These are phyloP conservation scores for Penicillium samsonianum DNA, from an alignment of 495 filamentous ascomycete species.

Conservation along the genomic window DNA sequence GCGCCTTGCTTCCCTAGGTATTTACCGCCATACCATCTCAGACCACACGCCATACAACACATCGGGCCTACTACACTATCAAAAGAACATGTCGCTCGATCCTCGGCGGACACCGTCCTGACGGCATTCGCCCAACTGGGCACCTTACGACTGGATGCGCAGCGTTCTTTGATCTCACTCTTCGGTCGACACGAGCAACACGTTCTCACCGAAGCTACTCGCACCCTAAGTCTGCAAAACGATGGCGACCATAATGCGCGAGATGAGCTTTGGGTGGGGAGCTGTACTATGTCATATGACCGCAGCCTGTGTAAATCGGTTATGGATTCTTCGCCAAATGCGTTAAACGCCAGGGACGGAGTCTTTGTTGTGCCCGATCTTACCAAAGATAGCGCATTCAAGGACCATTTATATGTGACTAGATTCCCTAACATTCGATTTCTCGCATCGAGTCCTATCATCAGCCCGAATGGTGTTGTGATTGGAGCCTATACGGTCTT, in stretches of 20 bases:
- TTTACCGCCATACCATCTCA: conserved; percentile 22
- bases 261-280: conserved; percentile 44
- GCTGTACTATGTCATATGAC: conserved; percentile 42
- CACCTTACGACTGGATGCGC: conserved; percentile 50
- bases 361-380: conserved; percentile 23
- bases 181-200: conserved; percentile 57
- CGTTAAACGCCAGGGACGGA: conserved; percentile 16
- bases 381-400: conserved; percentile 30
- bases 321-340: conserved; percentile 21
- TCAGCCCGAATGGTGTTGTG: conserved; percentile 18
- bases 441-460: conserved; percentile 40
- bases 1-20: conserved; percentile 16
- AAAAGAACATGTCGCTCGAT: conserved; percentile 11
- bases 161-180: conserved; percentile 57
- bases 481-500: conserved; percentile 22
- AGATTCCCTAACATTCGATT: conserved; percentile 52
- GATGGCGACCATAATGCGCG: conserved; percentile 32
- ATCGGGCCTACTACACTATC: conserved; percentile 7
- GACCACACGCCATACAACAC: conserved; percentile 14
- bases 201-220: conserved; percentile 62
- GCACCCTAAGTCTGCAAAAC: conserved; percentile 47
- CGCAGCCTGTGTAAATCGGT: conserved; percentile 49
- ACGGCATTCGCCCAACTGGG: conserved; percentile 64
- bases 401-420: conserved; percentile 22
- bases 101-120: conserved; percentile 54